Conservation (phyloP, 352 stramenopile species). For the Globisporangium recalcitrans region DNA sequence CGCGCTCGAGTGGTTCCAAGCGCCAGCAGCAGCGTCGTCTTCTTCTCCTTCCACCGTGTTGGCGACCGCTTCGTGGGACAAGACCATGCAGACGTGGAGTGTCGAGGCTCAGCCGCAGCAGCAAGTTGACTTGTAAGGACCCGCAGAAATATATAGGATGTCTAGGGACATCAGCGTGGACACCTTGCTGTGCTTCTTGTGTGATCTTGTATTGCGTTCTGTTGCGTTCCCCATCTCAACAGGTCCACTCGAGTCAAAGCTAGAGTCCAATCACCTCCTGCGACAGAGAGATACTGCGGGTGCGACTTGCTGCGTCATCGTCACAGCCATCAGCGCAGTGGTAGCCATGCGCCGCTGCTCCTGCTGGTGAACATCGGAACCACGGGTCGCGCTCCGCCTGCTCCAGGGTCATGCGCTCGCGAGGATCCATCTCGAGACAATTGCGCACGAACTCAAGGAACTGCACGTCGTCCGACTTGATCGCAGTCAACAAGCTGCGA, state of each 20-base stretch:
- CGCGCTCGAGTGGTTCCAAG: conserved; percentile 55
- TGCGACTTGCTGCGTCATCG: neutral
- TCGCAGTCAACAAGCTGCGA: conserved; percentile 27
- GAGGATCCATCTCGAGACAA: conserved; percentile 68
- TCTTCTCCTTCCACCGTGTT: conserved; percentile 20
- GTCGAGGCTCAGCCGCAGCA: conserved; percentile 13
- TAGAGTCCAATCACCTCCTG: conserved; percentile 1
- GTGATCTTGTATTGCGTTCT: neutral
- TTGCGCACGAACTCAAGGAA: conserved; percentile 60
- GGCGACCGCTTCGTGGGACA: conserved; percentile 59
- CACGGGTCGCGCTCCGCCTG: conserved; percentile 59
- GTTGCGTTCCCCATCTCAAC: neutral
- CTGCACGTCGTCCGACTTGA: conserved; percentile 42
- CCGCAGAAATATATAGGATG: conserved; percentile 10
- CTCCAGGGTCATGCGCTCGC: conserved; percentile 47
- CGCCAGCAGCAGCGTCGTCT: conserved; percentile 9
- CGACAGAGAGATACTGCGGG: neutral
- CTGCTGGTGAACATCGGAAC: conserved; percentile 18
- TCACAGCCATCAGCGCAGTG: neutral
- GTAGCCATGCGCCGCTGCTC: neutral
- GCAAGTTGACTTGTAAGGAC: conserved; percentile 1
- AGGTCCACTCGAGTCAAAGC: neutral
- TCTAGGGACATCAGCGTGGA: conserved; percentile 4
- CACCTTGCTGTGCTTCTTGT: neutral
- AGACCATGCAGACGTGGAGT: conserved; percentile 46